Base-by-base conservation (phyloP, 1,284 basidiomycete genomes). In the Pascua guehoae region DNA sequence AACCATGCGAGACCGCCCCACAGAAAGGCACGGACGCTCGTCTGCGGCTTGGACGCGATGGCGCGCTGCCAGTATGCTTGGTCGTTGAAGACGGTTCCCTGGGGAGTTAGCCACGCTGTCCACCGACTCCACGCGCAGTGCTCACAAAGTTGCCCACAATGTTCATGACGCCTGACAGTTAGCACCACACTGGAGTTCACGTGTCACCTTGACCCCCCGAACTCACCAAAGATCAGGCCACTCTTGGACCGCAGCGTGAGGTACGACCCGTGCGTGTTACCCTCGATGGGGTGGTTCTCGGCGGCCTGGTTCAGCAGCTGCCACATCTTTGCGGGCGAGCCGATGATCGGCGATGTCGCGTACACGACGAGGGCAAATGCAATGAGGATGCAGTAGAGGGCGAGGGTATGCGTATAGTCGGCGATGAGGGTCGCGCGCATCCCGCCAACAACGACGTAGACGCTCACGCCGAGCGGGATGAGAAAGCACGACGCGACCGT, bases 1-100 rank as follows among this genome's bases (percentile, higher is more conserved):
- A 92, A 86, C 89, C 90, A 91, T 12, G 89, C 87, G 3, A 93
- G 73, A n/a, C 92, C 92, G 49, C 91, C 92, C 18, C 91, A 81
- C 10, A 95, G 78, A 77, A 92, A 96, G 0, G 89, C 92, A 72
- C 89, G 89, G 49, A 92, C 89, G 32, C 87, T 88, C n/a, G 83
- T 87, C 1, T 84, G 84, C 0, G 91, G 91, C 36, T 86, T 81
- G 57, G 85, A 87, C 0, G 92, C 91, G 66, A 95, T 92, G 2
- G 90, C 91, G 39, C 91, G 84, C 73, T 94, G 91, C 86, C 73
- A 78, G 66, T 79, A 80, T 4, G 77, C 73, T 59, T 76, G 74
- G 53, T 73, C 70, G 66, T 85, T 83, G 61, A 69, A 72, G 8
- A 72, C 89, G 2, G 87, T 89, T 0, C 85, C 24, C 24, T 32